Evolutionary conservation across 768 basidiomycete genomes (phyloP).

Genomic region (Infundibulicybe gibba): DNA sequence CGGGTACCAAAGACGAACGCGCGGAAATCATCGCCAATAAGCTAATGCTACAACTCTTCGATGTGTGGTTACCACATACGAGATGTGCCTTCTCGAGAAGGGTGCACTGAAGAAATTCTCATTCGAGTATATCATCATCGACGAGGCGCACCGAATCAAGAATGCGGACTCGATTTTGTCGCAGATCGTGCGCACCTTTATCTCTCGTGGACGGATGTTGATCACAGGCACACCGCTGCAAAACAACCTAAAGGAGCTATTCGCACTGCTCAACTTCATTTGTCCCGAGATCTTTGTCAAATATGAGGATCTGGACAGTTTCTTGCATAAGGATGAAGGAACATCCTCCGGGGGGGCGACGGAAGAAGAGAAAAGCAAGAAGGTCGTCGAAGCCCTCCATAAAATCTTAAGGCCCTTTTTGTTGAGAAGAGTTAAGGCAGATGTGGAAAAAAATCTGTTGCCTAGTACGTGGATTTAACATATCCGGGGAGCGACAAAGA

Average conservation of each 20-base stretch:
- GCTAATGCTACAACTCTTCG: slow-evolving; percentile 85
- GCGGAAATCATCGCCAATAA: slow-evolving; percentile 73
- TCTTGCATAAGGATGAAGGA: slow-evolving; percentile 85
- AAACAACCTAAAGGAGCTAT: slow-evolving; percentile 96
- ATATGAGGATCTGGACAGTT: slow-evolving; percentile 88
- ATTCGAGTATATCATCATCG: slow-evolving; percentile 97
- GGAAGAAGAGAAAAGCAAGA: slow-evolving; percentile 84
- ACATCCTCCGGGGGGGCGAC: slow-evolving; percentile 38
- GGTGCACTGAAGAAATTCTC: slow-evolving; percentile 89
- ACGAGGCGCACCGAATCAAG: slow-evolving; percentile 99
- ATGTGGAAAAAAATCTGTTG: slow-evolving; percentile 93
- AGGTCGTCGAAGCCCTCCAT: slow-evolving; percentile 94
- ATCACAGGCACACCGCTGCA: slow-evolving; percentile 98
- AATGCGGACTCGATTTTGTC: slow-evolving; percentile 95
- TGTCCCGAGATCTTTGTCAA: slow-evolving; percentile 95
- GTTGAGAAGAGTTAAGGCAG: slow-evolving; percentile 88
- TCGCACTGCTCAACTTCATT: slow-evolving; percentile 90
- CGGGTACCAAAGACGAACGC: slow-evolving; percentile 89
- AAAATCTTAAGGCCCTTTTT: slow-evolving; percentile 96
- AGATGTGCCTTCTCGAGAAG: slow-evolving; percentile 95
- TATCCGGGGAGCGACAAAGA: not conserved
- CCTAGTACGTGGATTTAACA: slow-evolving; percentile 57
- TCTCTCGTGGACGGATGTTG: slow-evolving; percentile 82
- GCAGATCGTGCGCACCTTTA: slow-evolving; percentile 91
- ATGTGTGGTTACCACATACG: slow-evolving; percentile 97